Percentiles rank a stretch among this genome's conserved stretches.
These are phyloP conservation scores for Fusarium decemcellulare DNA, from an alignment of 2,329 filamentous ascomycete genomes.

Conservation along the genomic window DNA sequence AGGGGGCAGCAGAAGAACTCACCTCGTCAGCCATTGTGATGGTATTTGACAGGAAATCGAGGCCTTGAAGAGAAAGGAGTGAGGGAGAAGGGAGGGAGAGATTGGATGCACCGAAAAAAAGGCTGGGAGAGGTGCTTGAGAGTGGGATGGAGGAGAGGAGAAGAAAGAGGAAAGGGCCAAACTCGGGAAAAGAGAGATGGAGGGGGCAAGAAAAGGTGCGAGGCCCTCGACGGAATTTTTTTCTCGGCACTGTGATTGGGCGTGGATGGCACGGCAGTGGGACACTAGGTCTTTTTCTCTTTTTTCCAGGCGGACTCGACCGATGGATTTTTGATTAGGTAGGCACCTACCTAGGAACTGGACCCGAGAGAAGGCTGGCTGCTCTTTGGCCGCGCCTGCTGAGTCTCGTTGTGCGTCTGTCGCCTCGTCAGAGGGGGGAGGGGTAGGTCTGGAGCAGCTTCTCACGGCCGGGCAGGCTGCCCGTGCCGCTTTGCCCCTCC, in stretches of 20 bases:
- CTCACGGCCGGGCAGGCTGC: neutral
- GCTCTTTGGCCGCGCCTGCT: conserved; percentile 8
- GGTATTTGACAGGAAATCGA: conserved; percentile 57
- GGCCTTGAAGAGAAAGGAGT: conserved; percentile 48
- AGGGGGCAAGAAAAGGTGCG: conserved; percentile 53
- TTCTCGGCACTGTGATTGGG: conserved; percentile 56
- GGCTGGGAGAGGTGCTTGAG: conserved; percentile 45
- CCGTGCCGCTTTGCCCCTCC: conserved; percentile 26
- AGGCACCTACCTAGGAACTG: neutral
- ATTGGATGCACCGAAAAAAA: conserved; percentile 41
- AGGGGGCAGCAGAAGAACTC: conserved; percentile 51
- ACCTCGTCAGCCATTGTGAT: conserved; percentile 74
- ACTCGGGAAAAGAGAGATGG: conserved; percentile 45
- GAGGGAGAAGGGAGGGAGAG: conserved; percentile 40
- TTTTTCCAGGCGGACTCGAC: conserved; percentile 41
- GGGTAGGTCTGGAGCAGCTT: conserved; percentile 26
- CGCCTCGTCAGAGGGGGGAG: neutral
- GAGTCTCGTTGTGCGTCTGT: conserved; percentile 17
- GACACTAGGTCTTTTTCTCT: conserved; percentile 28
- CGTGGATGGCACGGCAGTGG: conserved; percentile 43
- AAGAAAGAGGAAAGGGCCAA: conserved; percentile 49
- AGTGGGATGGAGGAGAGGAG: conserved; percentile 47
- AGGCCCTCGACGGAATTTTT: conserved; percentile 56
- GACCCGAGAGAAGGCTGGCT: neutral
- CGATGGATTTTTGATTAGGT: conserved; percentile 34